Evolutionary conservation across 2,329 filamentous ascomycete species (phyloP).

Genomic region (Teratosphaeria nubilosa): DNA sequence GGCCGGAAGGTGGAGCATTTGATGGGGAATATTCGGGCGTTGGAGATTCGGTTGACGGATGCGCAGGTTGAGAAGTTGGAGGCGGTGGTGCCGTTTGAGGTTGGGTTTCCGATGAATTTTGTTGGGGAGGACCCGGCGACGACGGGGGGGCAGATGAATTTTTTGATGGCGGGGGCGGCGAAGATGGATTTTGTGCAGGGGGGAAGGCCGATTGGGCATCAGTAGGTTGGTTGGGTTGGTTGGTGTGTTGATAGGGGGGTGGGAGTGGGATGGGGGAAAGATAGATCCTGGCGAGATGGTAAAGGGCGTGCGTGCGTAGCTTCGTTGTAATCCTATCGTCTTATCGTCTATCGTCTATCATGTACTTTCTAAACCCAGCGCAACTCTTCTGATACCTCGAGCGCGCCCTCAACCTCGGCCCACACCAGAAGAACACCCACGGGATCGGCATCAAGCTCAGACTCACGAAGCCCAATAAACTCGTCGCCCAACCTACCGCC

Average conservation of each 20-base stretch:
- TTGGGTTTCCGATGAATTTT: constrained; percentile 56
- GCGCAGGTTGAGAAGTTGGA: constrained; percentile 61
- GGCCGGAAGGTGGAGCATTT: constrained; percentile 61
- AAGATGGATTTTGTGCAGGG: constrained; percentile 18
- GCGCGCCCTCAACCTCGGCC: constrained; percentile 16
- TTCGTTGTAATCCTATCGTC: too few relatives aligned
- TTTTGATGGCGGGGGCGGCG: constrained; percentile 17
- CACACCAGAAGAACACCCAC: constrained; percentile 26
- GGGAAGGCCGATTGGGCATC: constrained; percentile 23
- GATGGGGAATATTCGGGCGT: constrained; percentile 57
- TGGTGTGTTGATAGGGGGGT: too few relatives aligned
- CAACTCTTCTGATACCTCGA: constrained; percentile 6
- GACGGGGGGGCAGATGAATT: constrained; percentile 13
- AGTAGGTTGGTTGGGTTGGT: too few relatives aligned
- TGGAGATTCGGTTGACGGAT: constrained; percentile 48
- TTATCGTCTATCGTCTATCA: not conserved
- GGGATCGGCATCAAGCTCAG: constrained; percentile 29
- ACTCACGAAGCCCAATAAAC: constrained; percentile 33
- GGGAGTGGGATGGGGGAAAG: too few relatives aligned
- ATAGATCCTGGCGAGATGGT: too few relatives aligned
- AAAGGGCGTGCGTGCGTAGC: too few relatives aligned
- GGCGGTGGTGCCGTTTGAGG: constrained; percentile 33
- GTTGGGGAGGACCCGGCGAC: constrained; percentile 29
- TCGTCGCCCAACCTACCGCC: constrained; percentile 35
- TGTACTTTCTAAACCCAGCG: too few relatives aligned